Percentiles rank a stretch among this genome's conserved stretches.
Evolutionary conservation across 2,329 filamentous ascomycete species (phyloP).

Genomic region (Cytospora piceae): DNA sequence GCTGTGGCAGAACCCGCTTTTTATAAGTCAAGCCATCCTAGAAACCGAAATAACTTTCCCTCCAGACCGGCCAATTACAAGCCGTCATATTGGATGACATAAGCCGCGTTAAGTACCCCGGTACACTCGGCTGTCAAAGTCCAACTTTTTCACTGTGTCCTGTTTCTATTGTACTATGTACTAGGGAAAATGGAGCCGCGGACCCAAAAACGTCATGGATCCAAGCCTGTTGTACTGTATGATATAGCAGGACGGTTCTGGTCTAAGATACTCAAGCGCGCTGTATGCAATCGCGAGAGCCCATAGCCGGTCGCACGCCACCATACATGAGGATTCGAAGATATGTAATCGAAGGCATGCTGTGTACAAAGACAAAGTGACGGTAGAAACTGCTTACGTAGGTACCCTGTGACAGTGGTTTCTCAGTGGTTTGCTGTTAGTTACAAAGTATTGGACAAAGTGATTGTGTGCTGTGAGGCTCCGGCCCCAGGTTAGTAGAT

Average conservation of each 20-base stretch:
- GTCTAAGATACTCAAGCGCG: not conserved
- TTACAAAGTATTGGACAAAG: not conserved
- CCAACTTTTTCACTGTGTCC: not conserved
- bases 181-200: not conserved
- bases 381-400: not conserved
- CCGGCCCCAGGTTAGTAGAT: no score
- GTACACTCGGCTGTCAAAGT: not conserved
- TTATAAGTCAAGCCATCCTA: conserved; percentile 10
- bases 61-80: not conserved
- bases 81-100: not conserved
- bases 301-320: not conserved
- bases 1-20: conserved; percentile 23
- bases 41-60: not conserved
- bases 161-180: not conserved
- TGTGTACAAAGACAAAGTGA: not conserved
- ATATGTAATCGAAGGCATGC: not conserved
- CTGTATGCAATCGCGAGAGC: not conserved
- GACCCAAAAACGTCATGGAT: not conserved
- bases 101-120: conserved; percentile 10
- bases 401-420: not conserved
- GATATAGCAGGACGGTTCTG: not conserved
- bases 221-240: not conserved
- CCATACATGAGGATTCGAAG: no score
- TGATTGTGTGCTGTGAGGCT: not conserved
- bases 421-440: not conserved